Percentiles rank a stretch among this genome's conserved stretches.
Conservation (phyloP, 129 eudicot species). For the Flaveria bidentis region DNA sequence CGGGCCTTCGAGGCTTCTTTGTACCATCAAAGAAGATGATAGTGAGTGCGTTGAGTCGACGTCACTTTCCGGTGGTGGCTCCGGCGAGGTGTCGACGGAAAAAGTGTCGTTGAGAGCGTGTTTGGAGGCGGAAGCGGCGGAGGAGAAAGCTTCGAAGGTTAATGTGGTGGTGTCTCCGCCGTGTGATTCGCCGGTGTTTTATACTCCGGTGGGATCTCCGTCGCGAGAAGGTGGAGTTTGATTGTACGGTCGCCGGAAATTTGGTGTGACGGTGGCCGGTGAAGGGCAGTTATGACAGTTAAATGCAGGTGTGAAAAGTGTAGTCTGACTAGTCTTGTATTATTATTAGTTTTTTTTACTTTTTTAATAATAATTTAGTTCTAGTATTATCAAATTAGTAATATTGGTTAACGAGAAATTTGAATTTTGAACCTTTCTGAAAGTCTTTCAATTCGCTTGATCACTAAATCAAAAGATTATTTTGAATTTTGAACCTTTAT, state of each 20-base stretch:
- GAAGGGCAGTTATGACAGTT: conserved; percentile 22
- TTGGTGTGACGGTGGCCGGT: neutral
- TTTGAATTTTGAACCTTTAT: too few relatives aligned
- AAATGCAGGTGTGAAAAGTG: conserved; percentile 14
- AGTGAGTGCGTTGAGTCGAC: conserved; percentile 50
- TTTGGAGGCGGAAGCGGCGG: conserved; percentile 28
- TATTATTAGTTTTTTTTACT: neutral
- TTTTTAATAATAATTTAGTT: too few relatives aligned
- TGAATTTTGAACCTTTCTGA: too few relatives aligned
- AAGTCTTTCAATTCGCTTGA: too few relatives aligned
- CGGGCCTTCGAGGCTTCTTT: conserved; percentile 61
- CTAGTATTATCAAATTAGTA: too few relatives aligned
- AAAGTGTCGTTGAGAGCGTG: conserved; percentile 39
- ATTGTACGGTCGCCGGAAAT: conserved; percentile 15
- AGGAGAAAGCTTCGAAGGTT: conserved; percentile 20
- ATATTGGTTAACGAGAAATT: too few relatives aligned
- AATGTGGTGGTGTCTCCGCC: conserved; percentile 47
- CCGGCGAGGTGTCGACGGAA: neutral
- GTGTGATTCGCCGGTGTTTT: conserved; percentile 60
- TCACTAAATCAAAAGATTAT: too few relatives aligned
- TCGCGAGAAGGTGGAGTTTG: conserved; percentile 19
- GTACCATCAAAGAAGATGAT: conserved; percentile 73
- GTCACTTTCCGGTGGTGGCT: conserved; percentile 2
- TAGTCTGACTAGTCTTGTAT: neutral
- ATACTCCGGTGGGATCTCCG: conserved; percentile 68